Evolutionary conservation across 1,284 basidiomycete species (phyloP), one percentile per base, ranked within the genome.

Genomic region (Puccinia horiana): DNA sequence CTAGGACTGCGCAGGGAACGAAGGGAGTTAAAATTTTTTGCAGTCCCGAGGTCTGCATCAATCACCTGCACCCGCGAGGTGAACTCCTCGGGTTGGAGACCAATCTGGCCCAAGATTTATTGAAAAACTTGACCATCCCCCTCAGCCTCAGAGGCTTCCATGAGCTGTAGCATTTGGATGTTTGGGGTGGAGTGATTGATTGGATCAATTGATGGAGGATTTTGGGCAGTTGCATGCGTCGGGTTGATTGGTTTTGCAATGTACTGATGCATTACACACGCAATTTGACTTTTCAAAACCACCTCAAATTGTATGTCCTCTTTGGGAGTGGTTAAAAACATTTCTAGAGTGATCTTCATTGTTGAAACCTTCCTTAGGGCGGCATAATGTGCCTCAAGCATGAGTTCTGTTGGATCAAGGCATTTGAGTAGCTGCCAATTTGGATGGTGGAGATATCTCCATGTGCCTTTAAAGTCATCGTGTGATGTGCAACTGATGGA

Each of bases 381-480:
- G 9, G n/a, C 47, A 12, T 42, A 14, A 20, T 16, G 61, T 20
- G n/a, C 42, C 61, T 52, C 35, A 5, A 76, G n/a, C 14, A 2
- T 72, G 26, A 72, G 26, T 52, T 72, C 44, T 5, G 26, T 3
- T 37, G n/a, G 14, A 37, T 72, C 69, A 18, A 72, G 69, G 1
- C n/a, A 23, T 3, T 42, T 8, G 2, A 72, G n/a, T 6, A 52
- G 54, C 4, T 76, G 23, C n/a, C 40, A 37, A 6, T 3, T 3
- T 37, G 56, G 52, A 3, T 23, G 18, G 20, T 76, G 74, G 18
- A 61, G 18, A 63, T 76, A 76, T 4, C 54, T 54, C 74, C 74
- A 76, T 5, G 54, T 61, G 2, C 74, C 74, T 40, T 76, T 52
- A 35, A 76, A 76, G 29, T 76, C 26, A 54, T 32, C 18, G 74